Base-by-base conservation (phyloP, 768 basidiomycete genomes). In the Leccinum subtestaceum region DNA sequence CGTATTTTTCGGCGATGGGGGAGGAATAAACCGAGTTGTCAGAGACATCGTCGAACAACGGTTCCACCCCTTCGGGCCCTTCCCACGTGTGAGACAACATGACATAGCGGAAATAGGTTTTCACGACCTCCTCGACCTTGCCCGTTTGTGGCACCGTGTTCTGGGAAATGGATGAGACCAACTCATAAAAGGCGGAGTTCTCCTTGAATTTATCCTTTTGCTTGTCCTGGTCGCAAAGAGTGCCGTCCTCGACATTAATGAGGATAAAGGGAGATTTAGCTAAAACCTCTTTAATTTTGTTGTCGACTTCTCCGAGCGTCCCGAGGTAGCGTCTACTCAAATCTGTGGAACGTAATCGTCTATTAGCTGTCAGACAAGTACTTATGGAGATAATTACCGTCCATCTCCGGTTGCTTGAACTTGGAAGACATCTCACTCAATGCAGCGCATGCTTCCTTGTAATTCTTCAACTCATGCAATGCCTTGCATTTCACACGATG, bases 11-110 rank as follows among this genome's bases (percentile, higher is more conserved):
- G 1, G 45, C 4, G 17, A 17, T 40, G 38, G 11, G 21, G 0
- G 6, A 5, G 4, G 13, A 12, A 46, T 46, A 46, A 23, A 46
- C 45, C 2, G 45, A 19, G 1, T 19, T 54, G 32, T 11, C 45
- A 21, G 58, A 36, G 10, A 64, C 31, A 13, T 54, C 54, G 3
- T 64, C 7, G 21, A 61, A 64, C 1, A 60, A 51, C 5, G 64
- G 63, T 47, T 65, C 64, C 7, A 27, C 27, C 27, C 27, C 27
- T 27, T 27, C 27, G 27, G 27, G 27, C 27, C 27, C 27, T 21
- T 57, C 60, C 64, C 64, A 65, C 1, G 55, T 59, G 6, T 65
- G 64, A 25, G 64, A 65, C 46, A 65, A 48, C 64, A 65, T 65
- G 38, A 65, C 63, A 21, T 61, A 65, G 15, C 1, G 25, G 46